Conservation (phyloP, 371 early-diverging fungal species). For the Apophysomyces elegans region DNA sequence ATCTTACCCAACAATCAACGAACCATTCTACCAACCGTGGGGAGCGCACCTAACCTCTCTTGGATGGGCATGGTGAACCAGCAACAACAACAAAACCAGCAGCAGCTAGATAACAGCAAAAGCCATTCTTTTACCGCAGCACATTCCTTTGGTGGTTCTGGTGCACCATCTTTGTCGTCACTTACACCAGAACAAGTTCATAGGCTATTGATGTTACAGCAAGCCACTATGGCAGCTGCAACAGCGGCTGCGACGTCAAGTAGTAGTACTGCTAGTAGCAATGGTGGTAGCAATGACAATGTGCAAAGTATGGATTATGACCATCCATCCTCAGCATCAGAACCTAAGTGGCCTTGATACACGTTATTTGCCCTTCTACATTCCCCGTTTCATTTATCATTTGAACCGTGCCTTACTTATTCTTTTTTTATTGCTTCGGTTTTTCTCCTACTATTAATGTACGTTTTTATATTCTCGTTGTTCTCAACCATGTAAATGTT, state of each 20-base stretch:
- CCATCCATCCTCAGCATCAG: background rate
- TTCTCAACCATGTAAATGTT: slow-evolving; percentile 10
- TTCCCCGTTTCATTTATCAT: background rate
- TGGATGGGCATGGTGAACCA: slow-evolving; percentile 28
- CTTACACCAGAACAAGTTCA: slow-evolving; percentile 30
- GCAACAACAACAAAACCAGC: slow-evolving; percentile 10
- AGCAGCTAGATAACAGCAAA: slow-evolving; percentile 3
- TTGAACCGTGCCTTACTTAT: background rate
- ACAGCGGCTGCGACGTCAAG: background rate
- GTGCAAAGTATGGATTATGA: slow-evolving; percentile 9
- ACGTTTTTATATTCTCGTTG: slow-evolving; percentile 1
- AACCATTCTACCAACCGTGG: slow-evolving; percentile 20
- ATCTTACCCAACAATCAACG: slow-evolving; percentile 24
- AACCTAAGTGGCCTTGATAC: slow-evolving; percentile 5
- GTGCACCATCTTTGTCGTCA: slow-evolving; percentile 16
- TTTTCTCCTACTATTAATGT: slow-evolving; percentile 6
- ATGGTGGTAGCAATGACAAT: background rate
- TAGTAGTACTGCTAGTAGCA: background rate
- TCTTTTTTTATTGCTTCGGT: background rate
- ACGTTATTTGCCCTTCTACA: background rate
- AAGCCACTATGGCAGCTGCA: slow-evolving; percentile 16
- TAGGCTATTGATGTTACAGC: slow-evolving; percentile 25
- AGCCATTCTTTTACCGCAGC: slow-evolving; percentile 2
- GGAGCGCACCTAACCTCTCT: slow-evolving; percentile 31
- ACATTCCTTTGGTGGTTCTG: slow-evolving; percentile 11